These are phyloP conservation scores for Collariella sp. DNA, from an alignment of 495 filamentous ascomycete species.

Conservation along the genomic window DNA sequence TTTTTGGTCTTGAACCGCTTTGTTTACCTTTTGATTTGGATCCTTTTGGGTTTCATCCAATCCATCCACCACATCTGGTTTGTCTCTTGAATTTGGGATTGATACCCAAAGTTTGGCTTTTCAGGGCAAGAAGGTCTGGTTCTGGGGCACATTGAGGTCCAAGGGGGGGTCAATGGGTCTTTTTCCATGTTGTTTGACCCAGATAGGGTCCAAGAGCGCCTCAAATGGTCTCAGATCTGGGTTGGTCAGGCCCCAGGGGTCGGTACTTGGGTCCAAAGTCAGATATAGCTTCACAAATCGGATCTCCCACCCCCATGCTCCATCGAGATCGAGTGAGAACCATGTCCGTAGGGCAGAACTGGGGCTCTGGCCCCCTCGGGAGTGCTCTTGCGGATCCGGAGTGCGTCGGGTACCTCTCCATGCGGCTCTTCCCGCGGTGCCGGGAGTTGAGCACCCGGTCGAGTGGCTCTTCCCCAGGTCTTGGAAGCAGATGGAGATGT, in stretches of 20 bases:
- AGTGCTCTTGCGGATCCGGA: constrained; percentile 2
- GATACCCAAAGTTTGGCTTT: too few relatives aligned
- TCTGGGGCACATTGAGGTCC: background rate
- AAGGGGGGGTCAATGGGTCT: background rate
- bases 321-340: constrained; percentile 3
- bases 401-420: constrained; percentile 6
- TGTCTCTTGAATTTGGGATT: too few relatives aligned
- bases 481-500: constrained; percentile 13
- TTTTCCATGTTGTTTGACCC: background rate
- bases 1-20: too few relatives aligned
- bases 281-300: constrained; percentile 10
- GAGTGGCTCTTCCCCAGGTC: constrained; percentile 18
- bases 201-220: background rate
- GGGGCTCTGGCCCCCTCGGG: background rate
- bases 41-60: too few relatives aligned
- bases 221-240: background rate
- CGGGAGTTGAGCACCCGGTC: constrained; percentile 9
- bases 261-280: background rate
- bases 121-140: too few relatives aligned
- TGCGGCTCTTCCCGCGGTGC: constrained; percentile 20
- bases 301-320: background rate
- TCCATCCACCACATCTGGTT: too few relatives aligned
- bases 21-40: too few relatives aligned
- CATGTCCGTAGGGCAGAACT: constrained; percentile 1
- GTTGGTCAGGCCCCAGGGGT: background rate